phyloP scores from a whole-genome alignment of 768 basidiomycete genomes.

The Tephrocybe sp. region DNA sequence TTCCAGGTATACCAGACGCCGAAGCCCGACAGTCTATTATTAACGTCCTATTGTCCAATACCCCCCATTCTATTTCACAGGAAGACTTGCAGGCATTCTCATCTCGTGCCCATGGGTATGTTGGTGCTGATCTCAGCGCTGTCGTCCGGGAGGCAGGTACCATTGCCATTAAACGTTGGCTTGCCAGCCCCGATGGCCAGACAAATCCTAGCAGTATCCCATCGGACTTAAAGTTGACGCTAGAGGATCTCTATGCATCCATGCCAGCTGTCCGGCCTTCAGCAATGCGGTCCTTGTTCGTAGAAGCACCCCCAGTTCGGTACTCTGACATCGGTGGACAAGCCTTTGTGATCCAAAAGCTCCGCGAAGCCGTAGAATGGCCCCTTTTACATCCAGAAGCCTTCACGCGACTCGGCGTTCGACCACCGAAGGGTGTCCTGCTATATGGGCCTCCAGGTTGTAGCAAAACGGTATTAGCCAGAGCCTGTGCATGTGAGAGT shows the following conservation, averaged over 20 bases:
- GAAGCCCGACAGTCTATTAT: conserved; percentile 85
- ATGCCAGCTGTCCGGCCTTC: conserved; percentile 85
- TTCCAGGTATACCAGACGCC: conserved; percentile 81
- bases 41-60: conserved; percentile 75
- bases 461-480: conserved; percentile 90
- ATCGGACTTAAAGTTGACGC: conserved; percentile 39
- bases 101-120: conserved; percentile 87
- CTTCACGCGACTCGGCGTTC: conserved; percentile 84
- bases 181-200: conserved; percentile 28
- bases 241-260: conserved; percentile 64
- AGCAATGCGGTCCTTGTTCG: conserved; percentile 89
- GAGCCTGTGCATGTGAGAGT: conserved; percentile 90
- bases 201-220: conserved; percentile 13
- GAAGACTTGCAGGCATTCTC: conserved; percentile 67
- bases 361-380: conserved; percentile 94
- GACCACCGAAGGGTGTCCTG: conserved; percentile 85
- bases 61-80: conserved; percentile 67
- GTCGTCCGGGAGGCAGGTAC: conserved; percentile 94
- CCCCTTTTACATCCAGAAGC: conserved; percentile 84
- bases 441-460: conserved; percentile 98
- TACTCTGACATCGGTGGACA: conserved; percentile 94
- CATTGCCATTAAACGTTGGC: conserved; percentile 83
- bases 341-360: conserved; percentile 71
- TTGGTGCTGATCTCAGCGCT: conserved; percentile 92
- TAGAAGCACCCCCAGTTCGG: conserved; percentile 78